Evolutionary conservation across 2,329 filamentous ascomycete genomes (phyloP).

Genomic region (Microsporum canis): DNA sequence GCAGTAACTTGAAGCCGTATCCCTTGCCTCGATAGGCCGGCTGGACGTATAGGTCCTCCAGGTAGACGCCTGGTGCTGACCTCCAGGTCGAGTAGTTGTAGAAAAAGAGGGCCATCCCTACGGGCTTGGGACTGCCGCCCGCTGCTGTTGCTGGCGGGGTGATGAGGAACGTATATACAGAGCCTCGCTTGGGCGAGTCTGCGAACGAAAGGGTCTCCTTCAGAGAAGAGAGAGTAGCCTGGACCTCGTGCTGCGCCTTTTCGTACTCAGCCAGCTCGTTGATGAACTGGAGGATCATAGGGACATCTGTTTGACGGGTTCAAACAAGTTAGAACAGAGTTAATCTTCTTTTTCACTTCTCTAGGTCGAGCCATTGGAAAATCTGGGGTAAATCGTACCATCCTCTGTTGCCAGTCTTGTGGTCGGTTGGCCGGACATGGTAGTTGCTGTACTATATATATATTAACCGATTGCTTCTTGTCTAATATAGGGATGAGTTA

Average conservation of each 20-base stretch:
- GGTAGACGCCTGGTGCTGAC: conserved; percentile 73
- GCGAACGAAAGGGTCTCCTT: conserved; percentile 68
- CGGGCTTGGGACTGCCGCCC: conserved; percentile 35
- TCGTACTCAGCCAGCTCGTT: conserved; percentile 81
- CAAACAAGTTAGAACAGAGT: not conserved
- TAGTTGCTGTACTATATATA: not conserved
- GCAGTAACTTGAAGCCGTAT: conserved; percentile 66
- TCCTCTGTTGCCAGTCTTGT: conserved; percentile 33
- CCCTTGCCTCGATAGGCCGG: conserved; percentile 59
- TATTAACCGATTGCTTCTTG: not conserved
- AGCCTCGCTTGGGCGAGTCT: conserved; percentile 40
- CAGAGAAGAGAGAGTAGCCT: conserved; percentile 67
- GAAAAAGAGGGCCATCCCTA: conserved; percentile 82
- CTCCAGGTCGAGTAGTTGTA: conserved; percentile 95
- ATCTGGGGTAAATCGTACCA: conserved; percentile 16
- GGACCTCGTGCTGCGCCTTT: conserved; percentile 59
- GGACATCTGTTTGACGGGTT: conserved; percentile 50
- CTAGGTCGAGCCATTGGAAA: not conserved
- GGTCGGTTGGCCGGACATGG: conserved; percentile 27
- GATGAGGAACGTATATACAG: conserved; percentile 65
- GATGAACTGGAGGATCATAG: conserved; percentile 70
- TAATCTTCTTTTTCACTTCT: not conserved
- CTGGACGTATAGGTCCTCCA: conserved; percentile 85
- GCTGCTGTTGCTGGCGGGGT: conserved; percentile 39
- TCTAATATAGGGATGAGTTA: not conserved